A percentile compares a stretch with the other conserved stretches of the same genome.
These are phyloP conservation scores for Solanum dulcamara DNA, from an alignment of 257 asterid genomes.

Conservation along the genomic window DNA sequence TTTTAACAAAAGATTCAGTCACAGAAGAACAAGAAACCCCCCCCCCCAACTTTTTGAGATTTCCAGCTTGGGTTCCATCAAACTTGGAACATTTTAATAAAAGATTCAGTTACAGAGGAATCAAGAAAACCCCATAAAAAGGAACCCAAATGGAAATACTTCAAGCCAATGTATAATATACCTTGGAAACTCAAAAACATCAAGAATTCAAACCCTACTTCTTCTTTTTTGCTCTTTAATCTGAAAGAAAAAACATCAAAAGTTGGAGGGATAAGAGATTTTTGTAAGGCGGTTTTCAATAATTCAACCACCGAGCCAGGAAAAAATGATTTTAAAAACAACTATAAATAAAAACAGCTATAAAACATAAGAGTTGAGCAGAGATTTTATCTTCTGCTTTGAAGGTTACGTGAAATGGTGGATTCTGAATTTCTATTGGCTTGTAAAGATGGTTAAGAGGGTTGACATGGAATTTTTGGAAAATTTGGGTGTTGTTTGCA, in stretches of 20 bases:
- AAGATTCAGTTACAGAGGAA: conserved; percentile 4
- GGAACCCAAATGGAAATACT: not conserved
- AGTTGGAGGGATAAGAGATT: not conserved
- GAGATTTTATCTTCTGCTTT: not conserved
- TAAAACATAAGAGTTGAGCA: not conserved
- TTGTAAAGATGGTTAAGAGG: not conserved
- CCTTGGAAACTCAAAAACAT: not conserved
- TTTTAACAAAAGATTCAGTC: conserved; percentile 8
- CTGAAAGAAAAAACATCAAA: not conserved
- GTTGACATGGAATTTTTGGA: not conserved
- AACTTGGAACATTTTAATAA: conserved; percentile 2
- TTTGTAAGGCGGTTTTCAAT: not conserved
- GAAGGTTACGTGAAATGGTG: not conserved
- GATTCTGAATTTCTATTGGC: not conserved
- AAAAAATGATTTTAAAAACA: not conserved
- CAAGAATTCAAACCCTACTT: not conserved
- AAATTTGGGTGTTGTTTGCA: not conserved
- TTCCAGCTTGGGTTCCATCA: not conserved
- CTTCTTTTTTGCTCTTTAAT: not conserved
- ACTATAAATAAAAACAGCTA: not conserved
- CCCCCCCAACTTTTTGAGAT: not conserved
- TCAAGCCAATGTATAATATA: not conserved
- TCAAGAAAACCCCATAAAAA: not conserved
- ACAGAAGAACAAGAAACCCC: not conserved
- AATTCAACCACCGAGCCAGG: not conserved